Evolutionary conservation across 2,329 filamentous ascomycete species (phyloP).

Genomic region (Cadophora luteo-olivacea): DNA sequence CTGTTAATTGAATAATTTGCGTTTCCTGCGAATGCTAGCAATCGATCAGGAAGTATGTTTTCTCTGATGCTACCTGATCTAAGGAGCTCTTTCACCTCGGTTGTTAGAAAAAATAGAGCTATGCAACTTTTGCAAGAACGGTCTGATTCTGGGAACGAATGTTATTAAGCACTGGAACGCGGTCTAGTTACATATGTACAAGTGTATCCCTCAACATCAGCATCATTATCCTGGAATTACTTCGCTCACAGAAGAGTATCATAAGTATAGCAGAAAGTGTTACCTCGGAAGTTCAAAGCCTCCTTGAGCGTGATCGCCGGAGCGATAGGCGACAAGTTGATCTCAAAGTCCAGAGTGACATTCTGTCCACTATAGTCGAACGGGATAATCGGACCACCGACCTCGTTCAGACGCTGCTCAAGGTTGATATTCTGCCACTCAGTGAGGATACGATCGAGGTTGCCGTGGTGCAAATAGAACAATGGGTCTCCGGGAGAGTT

Average conservation of each 20-base stretch:
- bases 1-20: no score
- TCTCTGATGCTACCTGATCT: no score
- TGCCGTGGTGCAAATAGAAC: conserved; percentile 24
- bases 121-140: background rate
- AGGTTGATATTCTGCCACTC: conserved; percentile 19
- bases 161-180: background rate
- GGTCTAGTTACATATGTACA: background rate
- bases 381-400: conserved; percentile 16
- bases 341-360: conserved; percentile 20
- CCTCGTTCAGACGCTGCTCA: conserved; percentile 8
- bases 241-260: background rate
- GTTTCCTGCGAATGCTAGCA: no score
- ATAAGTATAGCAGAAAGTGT: conserved; percentile 18
- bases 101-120: background rate
- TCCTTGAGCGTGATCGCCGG: conserved; percentile 14
- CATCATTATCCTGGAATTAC: background rate
- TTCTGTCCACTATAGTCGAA: conserved; percentile 22
- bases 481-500: conserved; percentile 21
- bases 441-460: conserved; percentile 22
- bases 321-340: conserved; percentile 11
- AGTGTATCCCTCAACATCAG: background rate
- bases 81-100: no score
- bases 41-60: no score
- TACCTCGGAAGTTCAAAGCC: conserved; percentile 16
- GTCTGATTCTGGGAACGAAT: background rate